phyloP scores from a whole-genome alignment of 2,329 filamentous ascomycete genomes.

The Neonectria sp. region DNA sequence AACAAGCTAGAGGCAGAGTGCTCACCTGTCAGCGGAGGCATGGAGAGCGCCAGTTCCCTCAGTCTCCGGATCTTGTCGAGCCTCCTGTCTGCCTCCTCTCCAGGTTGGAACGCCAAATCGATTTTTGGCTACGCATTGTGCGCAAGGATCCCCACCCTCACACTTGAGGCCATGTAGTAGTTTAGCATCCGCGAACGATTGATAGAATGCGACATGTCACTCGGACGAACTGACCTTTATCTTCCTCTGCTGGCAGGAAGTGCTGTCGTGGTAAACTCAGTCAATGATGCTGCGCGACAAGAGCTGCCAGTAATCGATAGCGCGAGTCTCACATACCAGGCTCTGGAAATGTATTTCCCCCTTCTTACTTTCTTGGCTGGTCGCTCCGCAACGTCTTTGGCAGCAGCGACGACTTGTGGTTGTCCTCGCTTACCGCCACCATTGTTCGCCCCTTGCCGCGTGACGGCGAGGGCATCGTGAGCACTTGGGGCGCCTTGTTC shows the following conservation, averaged over 20 bases:
- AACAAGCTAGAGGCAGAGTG: background rate
- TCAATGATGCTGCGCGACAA: background rate
- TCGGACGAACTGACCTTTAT: background rate
- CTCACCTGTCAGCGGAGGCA: background rate
- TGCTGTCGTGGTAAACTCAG: background rate
- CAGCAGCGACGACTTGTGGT: background rate
- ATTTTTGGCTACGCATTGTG: slow-evolving; percentile 33
- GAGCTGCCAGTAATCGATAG: background rate
- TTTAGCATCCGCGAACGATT: background rate
- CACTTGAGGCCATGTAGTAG: slow-evolving; percentile 17
- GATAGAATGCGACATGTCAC: background rate
- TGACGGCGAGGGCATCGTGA: background rate
- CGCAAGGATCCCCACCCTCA: slow-evolving; percentile 37
- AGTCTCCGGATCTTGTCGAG: slow-evolving; percentile 4
- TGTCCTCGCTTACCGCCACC: slow-evolving; percentile 3
- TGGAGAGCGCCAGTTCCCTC: background rate
- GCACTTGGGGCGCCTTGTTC: background rate
- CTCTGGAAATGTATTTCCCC: slow-evolving; percentile 1
- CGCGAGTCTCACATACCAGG: background rate
- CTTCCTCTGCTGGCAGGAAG: slow-evolving; percentile 1
- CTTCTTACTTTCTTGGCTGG: background rate
- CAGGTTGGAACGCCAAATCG: slow-evolving; percentile 24
- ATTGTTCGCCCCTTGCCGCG: background rate
- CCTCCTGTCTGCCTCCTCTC: slow-evolving; percentile 17
- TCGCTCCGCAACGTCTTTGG: slow-evolving; percentile 3